Evolutionary conservation across 2,329 filamentous ascomycete species (phyloP).

Genomic region (Sporothrix protearum): DNA sequence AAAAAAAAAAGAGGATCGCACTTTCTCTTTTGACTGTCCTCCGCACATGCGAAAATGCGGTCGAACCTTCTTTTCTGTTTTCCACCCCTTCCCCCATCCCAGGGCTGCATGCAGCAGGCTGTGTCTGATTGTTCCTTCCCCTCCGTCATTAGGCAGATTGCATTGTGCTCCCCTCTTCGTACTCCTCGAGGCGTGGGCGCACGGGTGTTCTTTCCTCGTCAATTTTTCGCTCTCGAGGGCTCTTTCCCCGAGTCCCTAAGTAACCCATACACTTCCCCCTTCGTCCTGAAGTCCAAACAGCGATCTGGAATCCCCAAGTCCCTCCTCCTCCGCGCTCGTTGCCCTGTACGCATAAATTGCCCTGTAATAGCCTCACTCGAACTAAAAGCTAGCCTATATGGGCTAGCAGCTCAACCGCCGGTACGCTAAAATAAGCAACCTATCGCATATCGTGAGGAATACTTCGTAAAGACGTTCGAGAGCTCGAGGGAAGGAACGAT

Average conservation of each 20-base stretch:
- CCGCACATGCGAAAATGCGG: background rate
- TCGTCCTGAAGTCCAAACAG: background rate
- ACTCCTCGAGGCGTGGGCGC: background rate
- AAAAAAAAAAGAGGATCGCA: background rate
- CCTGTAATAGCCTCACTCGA: background rate
- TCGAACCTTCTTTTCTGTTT: constrained; percentile 3
- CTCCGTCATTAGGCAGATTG: background rate
- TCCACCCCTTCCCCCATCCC: constrained; percentile 2
- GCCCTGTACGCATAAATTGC: background rate
- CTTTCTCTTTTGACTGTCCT: background rate
- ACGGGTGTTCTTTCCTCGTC: background rate
- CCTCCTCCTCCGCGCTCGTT: constrained; percentile 3
- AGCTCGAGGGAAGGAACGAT: background rate
- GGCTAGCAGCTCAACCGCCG: background rate
- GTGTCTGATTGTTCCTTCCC: background rate
- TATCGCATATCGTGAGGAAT: background rate
- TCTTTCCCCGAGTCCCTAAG: background rate
- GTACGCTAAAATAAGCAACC: background rate
- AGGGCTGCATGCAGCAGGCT: background rate
- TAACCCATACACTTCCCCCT: background rate
- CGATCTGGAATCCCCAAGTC: constrained; percentile 1
- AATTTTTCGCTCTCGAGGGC: background rate
- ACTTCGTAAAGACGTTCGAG: constrained; percentile 2
- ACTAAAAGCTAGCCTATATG: background rate
- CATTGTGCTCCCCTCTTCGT: background rate